Percentiles rank a stretch among this genome's conserved stretches.
These are phyloP conservation scores for Kuraishia capsulata DNA, from an alignment of 805 yeast genomes.

Conservation along the genomic window DNA sequence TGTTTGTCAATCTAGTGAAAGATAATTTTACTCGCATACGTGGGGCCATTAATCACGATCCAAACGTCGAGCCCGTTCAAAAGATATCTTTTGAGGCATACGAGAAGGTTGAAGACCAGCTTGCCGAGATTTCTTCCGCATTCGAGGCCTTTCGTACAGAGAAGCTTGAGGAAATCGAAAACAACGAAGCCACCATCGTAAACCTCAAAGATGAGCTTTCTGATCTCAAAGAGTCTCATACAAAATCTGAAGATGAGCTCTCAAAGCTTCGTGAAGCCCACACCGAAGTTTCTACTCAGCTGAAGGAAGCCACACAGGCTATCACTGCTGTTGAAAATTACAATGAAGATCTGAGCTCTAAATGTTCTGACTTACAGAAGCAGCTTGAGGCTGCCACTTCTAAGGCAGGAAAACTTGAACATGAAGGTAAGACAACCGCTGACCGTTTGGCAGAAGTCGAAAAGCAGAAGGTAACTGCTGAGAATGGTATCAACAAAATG, in stretches of 20 bases:
- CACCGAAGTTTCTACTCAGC: constrained; percentile 9
- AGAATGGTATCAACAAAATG: constrained; percentile 87
- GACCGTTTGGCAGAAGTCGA: constrained; percentile 20
- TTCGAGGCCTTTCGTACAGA: constrained; percentile 11
- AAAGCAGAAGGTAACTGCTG: constrained; percentile 41
- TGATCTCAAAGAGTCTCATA: constrained; percentile 18
- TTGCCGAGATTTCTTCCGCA: constrained; percentile 9
- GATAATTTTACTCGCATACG: constrained; percentile 62
- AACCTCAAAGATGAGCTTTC: constrained; percentile 21
- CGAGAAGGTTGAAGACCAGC: constrained; percentile 33
- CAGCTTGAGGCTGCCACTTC: constrained; percentile 12
- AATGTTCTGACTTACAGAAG: constrained; percentile 13
- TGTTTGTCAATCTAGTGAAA: constrained; percentile 56
- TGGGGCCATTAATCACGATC: constrained; percentile 65
- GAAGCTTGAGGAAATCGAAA: constrained; percentile 7
- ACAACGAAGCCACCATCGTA: constrained; percentile 14
- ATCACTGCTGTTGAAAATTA: constrained; percentile 13
- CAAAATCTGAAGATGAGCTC: constrained; percentile 15
- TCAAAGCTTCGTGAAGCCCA: constrained; percentile 2
- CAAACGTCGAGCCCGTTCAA: constrained; percentile 61
- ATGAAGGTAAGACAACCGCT: constrained; percentile 16
- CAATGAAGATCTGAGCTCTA: constrained; percentile 23
- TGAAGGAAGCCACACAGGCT: constrained; percentile 15
- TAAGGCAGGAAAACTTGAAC: constrained; percentile 12
- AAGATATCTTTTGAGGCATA: constrained; percentile 55